Percentiles rank a stretch among this genome's conserved stretches.
Evolutionary conservation across 768 basidiomycete genomes (phyloP).

Genomic region (Boletus eberwhitei): DNA sequence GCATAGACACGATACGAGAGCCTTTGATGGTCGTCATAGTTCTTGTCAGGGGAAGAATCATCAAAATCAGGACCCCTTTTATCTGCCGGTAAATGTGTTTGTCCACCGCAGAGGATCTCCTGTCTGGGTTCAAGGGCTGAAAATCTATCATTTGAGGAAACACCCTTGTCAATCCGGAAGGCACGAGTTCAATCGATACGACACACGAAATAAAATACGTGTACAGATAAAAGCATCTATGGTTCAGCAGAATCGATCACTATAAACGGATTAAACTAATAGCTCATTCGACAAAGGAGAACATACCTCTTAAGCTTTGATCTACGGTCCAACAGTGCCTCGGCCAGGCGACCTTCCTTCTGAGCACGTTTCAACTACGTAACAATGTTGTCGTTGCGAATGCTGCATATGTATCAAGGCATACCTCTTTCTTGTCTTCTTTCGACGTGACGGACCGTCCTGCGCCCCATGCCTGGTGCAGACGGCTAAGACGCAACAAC

Average conservation of each 20-base stretch:
- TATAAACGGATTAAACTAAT: slow-evolving; percentile 16
- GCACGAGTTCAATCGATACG: slow-evolving; percentile 17
- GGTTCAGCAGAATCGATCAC: slow-evolving; percentile 46
- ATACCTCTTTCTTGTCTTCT: slow-evolving; percentile 71
- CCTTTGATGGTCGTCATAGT: background rate
- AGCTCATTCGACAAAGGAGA: background rate
- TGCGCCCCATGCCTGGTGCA: slow-evolving; percentile 84
- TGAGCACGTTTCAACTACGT: slow-evolving; percentile 72
- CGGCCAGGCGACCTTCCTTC: slow-evolving; percentile 77
- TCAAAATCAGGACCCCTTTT: background rate
- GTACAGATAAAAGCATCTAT: slow-evolving; percentile 7
- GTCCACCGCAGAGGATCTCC: background rate
- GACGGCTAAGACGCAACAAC: slow-evolving; percentile 42
- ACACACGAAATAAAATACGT: slow-evolving; percentile 8
- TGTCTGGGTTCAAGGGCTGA: background rate
- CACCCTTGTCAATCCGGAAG: background rate
- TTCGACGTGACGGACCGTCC: slow-evolving; percentile 66
- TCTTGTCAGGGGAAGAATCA: background rate
- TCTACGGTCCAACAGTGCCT: slow-evolving; percentile 75
- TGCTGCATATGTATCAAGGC: slow-evolving; percentile 15
- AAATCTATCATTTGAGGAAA: background rate
- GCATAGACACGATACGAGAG: slow-evolving; percentile 6
- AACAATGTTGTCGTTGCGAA: slow-evolving; percentile 4
- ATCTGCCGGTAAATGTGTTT: slow-evolving; percentile 5
- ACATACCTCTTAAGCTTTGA: slow-evolving; percentile 78